phyloP scores from a whole-genome alignment of 768 basidiomycete species.

The Neoboletus subvelutipes region DNA sequence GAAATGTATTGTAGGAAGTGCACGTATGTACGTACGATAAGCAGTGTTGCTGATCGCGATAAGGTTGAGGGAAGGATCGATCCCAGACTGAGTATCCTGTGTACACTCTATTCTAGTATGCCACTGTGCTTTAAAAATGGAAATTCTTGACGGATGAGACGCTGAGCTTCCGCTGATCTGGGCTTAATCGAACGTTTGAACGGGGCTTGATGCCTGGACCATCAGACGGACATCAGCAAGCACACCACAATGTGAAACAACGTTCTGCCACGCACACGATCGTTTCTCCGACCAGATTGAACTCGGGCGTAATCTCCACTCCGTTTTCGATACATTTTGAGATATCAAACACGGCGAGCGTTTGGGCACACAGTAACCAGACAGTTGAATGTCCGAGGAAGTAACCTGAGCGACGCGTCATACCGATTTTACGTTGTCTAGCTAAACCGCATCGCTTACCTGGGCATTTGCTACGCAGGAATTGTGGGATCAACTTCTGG shows the following conservation, averaged over 20 bases:
- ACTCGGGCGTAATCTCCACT: neutral
- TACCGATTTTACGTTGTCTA: neutral
- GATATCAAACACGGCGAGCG: neutral
- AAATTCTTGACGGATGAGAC: neutral
- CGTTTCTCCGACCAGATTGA: neutral
- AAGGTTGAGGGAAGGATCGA: too few species aligned
- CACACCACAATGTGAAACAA: neutral
- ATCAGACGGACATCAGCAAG: neutral
- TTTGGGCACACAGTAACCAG: neutral
- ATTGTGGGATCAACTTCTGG: neutral
- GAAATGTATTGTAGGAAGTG: neutral
- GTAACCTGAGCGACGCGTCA: neutral
- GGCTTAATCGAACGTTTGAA: neutral
- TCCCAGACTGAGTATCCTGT: neutral
- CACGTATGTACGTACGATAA: too few species aligned
- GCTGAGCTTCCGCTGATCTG: neutral
- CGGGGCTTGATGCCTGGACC: neutral
- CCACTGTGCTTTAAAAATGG: neutral
- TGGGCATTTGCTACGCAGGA: neutral
- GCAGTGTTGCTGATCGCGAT: too few species aligned
- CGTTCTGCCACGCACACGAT: neutral
- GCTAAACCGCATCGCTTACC: neutral
- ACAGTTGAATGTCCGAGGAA: neutral
- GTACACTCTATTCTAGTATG: neutral
- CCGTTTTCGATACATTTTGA: neutral